phyloP scores from a whole-genome alignment of 495 filamentous ascomycete species.

The Xylona heveae region DNA sequence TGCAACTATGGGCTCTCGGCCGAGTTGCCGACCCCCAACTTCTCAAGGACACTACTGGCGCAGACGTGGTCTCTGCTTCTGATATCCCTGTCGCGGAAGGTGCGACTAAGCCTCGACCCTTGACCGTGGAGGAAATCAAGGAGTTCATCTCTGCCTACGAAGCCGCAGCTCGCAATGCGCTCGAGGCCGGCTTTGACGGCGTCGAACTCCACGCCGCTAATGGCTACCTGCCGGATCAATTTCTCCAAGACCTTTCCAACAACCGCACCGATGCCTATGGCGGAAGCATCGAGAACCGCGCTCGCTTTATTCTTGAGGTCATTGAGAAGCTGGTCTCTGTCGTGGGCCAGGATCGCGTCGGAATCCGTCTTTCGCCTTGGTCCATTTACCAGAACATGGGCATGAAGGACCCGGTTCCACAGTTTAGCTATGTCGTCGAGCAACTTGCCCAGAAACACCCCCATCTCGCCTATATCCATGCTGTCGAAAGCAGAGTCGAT shows the following conservation, averaged over 20 bases:
- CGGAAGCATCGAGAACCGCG: slow-evolving; percentile 27
- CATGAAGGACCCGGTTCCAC: slow-evolving; percentile 9
- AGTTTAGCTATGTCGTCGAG: slow-evolving; percentile 9
- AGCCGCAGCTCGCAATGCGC: slow-evolving; percentile 36
- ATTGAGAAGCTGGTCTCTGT: slow-evolving; percentile 16
- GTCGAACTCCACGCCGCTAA: slow-evolving; percentile 50
- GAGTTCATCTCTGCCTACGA: slow-evolving; percentile 33
- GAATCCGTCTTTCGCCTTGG: slow-evolving; percentile 24
- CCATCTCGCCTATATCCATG: background rate
- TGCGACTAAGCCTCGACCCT: slow-evolving; percentile 18
- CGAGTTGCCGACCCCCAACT: slow-evolving; percentile 25
- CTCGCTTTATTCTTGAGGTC: slow-evolving; percentile 23
- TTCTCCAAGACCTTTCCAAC: slow-evolving; percentile 28
- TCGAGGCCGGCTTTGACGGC: slow-evolving; percentile 53
- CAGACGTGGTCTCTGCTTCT: slow-evolving; percentile 25
- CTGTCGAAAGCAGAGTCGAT: background rate
- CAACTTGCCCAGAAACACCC: slow-evolving; percentile 5
- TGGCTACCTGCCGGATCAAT: slow-evolving; percentile 34
- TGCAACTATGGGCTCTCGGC: slow-evolving; percentile 49
- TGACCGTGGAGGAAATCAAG: slow-evolving; percentile 36
- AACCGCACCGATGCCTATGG: slow-evolving; percentile 28
- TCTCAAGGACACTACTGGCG: slow-evolving; percentile 18
- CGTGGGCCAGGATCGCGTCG: slow-evolving; percentile 17
- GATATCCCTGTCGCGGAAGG: slow-evolving; percentile 19
- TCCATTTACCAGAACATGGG: slow-evolving; percentile 11